These are phyloP conservation scores for Pontederia crassipes DNA, from an alignment of 176 grass and related monocot species.

Conservation along the genomic window DNA sequence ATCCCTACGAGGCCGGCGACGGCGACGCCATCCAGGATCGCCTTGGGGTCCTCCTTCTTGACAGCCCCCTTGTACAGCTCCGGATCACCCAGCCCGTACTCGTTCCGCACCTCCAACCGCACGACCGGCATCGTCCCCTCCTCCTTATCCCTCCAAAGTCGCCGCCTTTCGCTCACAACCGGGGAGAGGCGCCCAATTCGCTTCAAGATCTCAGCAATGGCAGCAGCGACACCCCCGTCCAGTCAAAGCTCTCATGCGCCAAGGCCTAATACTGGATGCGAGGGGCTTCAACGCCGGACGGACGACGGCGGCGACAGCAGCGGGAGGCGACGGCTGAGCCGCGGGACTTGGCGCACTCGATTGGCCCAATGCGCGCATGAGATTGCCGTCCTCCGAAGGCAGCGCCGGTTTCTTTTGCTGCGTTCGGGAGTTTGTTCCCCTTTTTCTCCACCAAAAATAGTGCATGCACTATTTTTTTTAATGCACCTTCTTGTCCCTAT, in stretches of 20 bases:
- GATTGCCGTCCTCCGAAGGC: conserved; percentile 61
- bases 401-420: conserved; percentile 5
- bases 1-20: conserved; percentile 96
- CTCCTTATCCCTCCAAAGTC: conserved; percentile 19
- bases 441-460: background rate
- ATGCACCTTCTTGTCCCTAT: background rate
- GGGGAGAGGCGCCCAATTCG: background rate
- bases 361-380: conserved; percentile 9
- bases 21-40: conserved; percentile 82
- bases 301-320: background rate
- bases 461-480: background rate
- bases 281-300: conserved; percentile 22
- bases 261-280: conserved; percentile 1
- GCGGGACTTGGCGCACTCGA: background rate
- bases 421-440: background rate
- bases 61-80: conserved; percentile 41
- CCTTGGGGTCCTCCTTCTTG: conserved; percentile 58
- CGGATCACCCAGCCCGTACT: conserved; percentile 74
- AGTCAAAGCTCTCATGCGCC: conserved; percentile 29
- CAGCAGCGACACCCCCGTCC: background rate
- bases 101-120: conserved; percentile 85
- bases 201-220: background rate
- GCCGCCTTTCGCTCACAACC: conserved; percentile 3
- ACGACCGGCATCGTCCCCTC: conserved; percentile 64
- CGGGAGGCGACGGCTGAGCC: background rate